These are phyloP conservation scores for Trichoderma atroviride DNA, from an alignment of 2,329 filamentous ascomycete species.

Conservation along the genomic window DNA sequence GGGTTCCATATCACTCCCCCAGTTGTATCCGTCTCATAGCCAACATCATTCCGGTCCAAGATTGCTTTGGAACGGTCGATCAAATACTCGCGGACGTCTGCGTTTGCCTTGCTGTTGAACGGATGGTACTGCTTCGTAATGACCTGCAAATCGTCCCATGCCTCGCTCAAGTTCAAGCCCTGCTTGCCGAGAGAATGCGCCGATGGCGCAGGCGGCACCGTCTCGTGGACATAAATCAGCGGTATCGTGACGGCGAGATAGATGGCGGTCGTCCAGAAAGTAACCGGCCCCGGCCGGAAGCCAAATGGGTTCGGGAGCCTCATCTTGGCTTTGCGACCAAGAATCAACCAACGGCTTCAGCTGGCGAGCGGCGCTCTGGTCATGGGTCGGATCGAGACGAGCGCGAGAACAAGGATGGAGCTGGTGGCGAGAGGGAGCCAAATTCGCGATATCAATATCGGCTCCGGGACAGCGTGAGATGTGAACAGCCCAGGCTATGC, in stretches of 20 bases:
- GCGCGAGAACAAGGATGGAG: neutral
- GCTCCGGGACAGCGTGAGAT: neutral
- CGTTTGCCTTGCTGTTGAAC: constrained; percentile 84
- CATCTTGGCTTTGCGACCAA: constrained; percentile 32
- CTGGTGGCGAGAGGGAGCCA: neutral
- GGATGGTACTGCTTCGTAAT: constrained; percentile 80
- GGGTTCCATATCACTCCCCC: constrained; percentile 38
- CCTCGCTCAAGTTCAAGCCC: constrained; percentile 80
- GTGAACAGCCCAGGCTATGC: neutral
- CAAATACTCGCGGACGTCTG: constrained; percentile 76
- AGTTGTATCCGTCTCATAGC: constrained; percentile 47
- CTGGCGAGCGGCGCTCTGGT: neutral
- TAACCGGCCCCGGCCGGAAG: constrained; percentile 81
- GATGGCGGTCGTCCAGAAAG: constrained; percentile 72
- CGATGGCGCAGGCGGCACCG: constrained; percentile 67
- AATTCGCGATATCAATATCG: neutral
- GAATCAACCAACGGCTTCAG: neutral
- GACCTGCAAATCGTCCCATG: constrained; percentile 79
- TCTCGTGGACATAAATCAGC: constrained; percentile 73
- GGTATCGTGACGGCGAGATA: constrained; percentile 79
- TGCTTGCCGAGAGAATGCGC: constrained; percentile 45
- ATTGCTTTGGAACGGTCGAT: constrained; percentile 72
- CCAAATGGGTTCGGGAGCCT: constrained; percentile 60
- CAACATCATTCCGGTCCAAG: constrained; percentile 60
- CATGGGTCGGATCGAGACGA: neutral